A percentile compares a stretch with the other conserved stretches of the same genome.
These are phyloP conservation scores for Gynostemma pentaphyllum DNA, from an alignment of 306 rosid species.

Conservation along the genomic window DNA sequence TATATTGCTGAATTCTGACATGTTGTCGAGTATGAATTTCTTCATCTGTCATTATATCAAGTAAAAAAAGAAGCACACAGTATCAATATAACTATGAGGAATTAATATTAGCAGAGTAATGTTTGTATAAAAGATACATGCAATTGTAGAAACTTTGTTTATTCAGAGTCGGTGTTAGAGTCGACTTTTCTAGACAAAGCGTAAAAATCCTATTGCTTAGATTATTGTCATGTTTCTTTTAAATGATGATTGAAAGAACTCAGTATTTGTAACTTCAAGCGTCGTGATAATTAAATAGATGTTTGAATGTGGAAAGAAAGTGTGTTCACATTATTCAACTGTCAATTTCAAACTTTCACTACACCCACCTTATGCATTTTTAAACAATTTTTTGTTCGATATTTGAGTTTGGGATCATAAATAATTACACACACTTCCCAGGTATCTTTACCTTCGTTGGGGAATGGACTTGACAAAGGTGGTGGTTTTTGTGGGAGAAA, in stretches of 20 bases:
- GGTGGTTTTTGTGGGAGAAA: conserved; percentile 46
- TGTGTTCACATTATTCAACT: too few relatives aligned
- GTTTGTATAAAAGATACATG: background rate
- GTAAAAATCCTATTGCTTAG: background rate
- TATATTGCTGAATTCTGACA: background rate
- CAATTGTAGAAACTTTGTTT: background rate
- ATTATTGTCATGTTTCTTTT: background rate
- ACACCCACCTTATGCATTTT: background rate
- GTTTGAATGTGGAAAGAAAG: background rate
- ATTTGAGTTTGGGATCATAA: background rate
- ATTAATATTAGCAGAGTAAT: too few relatives aligned
- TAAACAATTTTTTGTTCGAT: background rate
- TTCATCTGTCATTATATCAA: background rate
- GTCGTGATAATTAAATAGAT: background rate
- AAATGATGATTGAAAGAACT: background rate
- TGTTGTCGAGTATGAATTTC: background rate
- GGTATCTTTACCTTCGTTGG: conserved; percentile 47
- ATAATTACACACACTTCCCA: conserved; percentile 12
- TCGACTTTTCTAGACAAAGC: background rate
- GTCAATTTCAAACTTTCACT: too few relatives aligned
- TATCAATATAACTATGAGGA: too few relatives aligned
- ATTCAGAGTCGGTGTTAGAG: background rate
- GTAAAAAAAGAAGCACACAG: background rate
- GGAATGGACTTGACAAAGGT: conserved; percentile 32
- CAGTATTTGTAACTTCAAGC: background rate